Conservation (phyloP, 2,329 filamentous ascomycete genomes). For the Penicillium verrucosum region DNA sequence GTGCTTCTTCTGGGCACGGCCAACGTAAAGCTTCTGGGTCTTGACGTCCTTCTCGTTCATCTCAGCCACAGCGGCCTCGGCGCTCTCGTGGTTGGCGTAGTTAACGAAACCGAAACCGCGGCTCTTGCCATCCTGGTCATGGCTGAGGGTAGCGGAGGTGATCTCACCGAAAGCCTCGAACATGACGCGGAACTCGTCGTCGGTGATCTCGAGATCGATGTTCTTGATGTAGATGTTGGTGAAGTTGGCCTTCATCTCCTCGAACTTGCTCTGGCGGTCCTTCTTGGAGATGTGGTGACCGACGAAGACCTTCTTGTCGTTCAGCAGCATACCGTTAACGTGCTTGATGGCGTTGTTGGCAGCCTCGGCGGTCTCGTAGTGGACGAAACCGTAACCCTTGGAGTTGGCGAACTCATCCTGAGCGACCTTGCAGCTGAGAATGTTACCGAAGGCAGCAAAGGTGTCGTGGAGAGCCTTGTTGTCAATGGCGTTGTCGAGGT, state of each 20-base stretch:
- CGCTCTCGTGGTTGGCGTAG: conserved; percentile 87
- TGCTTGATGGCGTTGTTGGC: conserved; percentile 97
- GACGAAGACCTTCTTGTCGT: conserved; percentile 99
- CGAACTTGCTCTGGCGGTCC: conserved; percentile 99
- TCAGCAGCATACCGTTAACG: conserved; percentile 98
- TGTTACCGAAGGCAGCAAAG: conserved; percentile 98
- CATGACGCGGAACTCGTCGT: conserved; percentile 90
- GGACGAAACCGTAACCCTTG: conserved; percentile 98
- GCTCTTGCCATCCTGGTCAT: conserved; percentile 85
- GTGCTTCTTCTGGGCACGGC: conserved; percentile 99
- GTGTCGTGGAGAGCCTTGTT: conserved; percentile 99
- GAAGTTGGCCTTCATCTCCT: conserved; percentile 99
- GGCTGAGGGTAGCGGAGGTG: conserved; percentile 90
- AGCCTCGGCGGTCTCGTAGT: conserved; percentile 99
- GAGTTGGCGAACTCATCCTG: conserved; percentile 96
- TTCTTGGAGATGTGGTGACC: conserved; percentile 99
- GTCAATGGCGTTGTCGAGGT: conserved; percentile 95
- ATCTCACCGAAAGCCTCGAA: conserved; percentile 93
- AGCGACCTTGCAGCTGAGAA: conserved; percentile 98
- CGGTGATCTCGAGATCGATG: conserved; percentile 75
- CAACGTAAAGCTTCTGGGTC: conserved; percentile 94
- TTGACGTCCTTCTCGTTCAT: conserved; percentile 90
- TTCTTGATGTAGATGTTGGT: conserved; percentile 99
- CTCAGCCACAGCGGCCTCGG: conserved; percentile 80
- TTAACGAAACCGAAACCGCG: conserved; percentile 96